Evolutionary conservation across 306 rosid genomes (phyloP).

Genomic region (Prosopis cineraria): DNA sequence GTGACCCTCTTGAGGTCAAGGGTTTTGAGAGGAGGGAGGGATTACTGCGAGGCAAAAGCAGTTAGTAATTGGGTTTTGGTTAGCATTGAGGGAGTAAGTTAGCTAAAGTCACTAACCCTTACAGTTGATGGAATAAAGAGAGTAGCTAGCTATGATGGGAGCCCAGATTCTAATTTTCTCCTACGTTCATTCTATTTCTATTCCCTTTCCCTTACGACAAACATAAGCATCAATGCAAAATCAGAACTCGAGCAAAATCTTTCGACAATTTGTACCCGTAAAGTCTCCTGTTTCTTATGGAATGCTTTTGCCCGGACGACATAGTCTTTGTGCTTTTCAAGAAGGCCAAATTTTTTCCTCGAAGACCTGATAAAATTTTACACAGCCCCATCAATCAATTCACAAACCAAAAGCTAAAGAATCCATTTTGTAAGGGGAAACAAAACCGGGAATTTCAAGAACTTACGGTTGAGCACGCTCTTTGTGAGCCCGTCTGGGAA

Average conservation of each 20-base stretch:
- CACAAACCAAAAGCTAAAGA: neutral
- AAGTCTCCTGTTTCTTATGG: conserved; percentile 68
- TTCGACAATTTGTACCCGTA: conserved; percentile 46
- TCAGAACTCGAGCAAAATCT: neutral
- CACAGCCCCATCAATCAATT: neutral
- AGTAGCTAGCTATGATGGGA: too few relatives aligned
- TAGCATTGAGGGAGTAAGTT: too few relatives aligned
- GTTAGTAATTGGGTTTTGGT: too few relatives aligned
- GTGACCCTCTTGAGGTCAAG: too few relatives aligned
- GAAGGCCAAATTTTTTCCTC: conserved; percentile 72
- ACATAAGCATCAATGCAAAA: neutral
- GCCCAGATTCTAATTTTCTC: neutral
- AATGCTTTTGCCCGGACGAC: conserved; percentile 72
- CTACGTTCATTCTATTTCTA: neutral
- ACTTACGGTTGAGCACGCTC: conserved; percentile 87
- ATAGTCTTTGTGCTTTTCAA: conserved; percentile 92
- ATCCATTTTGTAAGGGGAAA: neutral
- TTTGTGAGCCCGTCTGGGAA: conserved; percentile 77
- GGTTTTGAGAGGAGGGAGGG: too few relatives aligned
- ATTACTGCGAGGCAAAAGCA: too few relatives aligned
- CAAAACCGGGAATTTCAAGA: neutral
- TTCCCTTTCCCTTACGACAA: neutral
- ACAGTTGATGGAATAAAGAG: too few relatives aligned
- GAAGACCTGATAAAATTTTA: conserved; percentile 45
- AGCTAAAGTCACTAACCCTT: too few relatives aligned